Evolutionary conservation across 2,329 filamentous ascomycete genomes (phyloP).

Genomic region (Arthrinium phaeospermum): DNA sequence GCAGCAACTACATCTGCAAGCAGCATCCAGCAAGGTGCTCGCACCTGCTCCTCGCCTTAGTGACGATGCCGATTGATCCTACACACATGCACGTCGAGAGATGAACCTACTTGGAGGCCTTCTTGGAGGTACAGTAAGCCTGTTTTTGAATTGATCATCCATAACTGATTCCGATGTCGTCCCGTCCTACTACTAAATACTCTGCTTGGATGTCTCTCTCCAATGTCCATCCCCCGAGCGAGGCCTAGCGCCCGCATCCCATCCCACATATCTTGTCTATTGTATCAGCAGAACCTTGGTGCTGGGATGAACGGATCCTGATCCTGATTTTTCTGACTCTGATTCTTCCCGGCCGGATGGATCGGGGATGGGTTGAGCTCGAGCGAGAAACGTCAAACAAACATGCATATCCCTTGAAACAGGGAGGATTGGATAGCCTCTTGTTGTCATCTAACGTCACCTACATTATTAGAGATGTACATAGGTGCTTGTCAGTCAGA

Average conservation of each 20-base stretch:
- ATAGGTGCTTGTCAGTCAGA: background rate
- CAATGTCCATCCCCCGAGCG: background rate
- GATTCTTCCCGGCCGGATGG: slow-evolving; percentile 1
- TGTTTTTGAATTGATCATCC: background rate
- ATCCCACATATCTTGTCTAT: background rate
- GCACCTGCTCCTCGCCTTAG: background rate
- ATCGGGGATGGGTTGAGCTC: background rate
- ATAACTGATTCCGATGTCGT: background rate
- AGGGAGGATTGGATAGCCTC: background rate
- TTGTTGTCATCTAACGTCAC: background rate
- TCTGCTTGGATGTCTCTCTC: background rate
- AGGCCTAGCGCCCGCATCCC: background rate
- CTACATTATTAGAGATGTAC: background rate
- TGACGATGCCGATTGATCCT: background rate
- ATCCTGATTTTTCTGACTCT: background rate
- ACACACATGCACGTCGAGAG: background rate
- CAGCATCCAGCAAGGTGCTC: background rate
- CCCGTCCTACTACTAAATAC: background rate
- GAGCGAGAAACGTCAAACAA: slow-evolving; percentile 15
- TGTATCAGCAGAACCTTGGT: slow-evolving; percentile 3
- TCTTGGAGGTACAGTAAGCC: background rate
- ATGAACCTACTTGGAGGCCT: background rate
- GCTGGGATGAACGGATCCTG: slow-evolving; percentile 1
- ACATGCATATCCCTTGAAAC: slow-evolving; percentile 15
- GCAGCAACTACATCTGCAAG: slow-evolving; percentile 1